Percentiles rank a stretch among this genome's conserved stretches.
Conservation (phyloP, 257 asterid genomes). For the Oldenlandia corymbosa region DNA sequence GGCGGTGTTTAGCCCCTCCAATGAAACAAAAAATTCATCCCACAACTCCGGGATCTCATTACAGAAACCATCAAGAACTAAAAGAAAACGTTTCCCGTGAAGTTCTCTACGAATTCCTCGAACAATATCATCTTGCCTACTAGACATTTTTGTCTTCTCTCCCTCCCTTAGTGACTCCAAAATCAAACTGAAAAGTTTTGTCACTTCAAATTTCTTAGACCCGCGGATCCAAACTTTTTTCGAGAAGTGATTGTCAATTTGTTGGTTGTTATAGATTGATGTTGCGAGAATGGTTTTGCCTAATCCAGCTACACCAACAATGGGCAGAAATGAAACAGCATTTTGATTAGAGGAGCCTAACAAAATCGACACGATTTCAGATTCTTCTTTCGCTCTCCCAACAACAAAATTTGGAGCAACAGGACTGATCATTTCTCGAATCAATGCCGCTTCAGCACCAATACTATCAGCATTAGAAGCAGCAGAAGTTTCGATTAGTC, state of each 20-base stretch:
- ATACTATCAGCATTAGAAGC: not conserved
- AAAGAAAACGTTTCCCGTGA: not conserved
- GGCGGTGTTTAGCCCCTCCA: not conserved
- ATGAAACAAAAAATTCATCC: not conserved
- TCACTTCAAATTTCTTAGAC: not conserved
- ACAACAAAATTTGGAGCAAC: not conserved
- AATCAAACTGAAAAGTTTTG: not conserved
- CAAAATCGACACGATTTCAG: not conserved
- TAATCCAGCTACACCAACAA: slow-evolving; percentile 3
- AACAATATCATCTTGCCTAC: slow-evolving; percentile 1
- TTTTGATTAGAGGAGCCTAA: not conserved
- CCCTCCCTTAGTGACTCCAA: not conserved
- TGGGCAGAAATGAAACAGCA: not conserved
- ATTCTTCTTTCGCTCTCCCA: not conserved
- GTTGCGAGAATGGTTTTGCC: slow-evolving; percentile 1
- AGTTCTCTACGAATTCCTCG: not conserved
- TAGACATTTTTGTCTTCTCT: not conserved
- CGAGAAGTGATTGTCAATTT: not conserved
- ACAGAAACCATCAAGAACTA: slow-evolving; percentile 1
- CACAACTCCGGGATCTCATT: not conserved
- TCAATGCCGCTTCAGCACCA: not conserved
- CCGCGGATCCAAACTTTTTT: not conserved
- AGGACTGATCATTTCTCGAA: not conserved
- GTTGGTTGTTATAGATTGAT: not conserved
- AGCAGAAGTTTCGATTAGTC: not conserved